Percentiles rank a stretch among this genome's conserved stretches.
phyloP scores from a whole-genome alignment of 2,329 filamentous ascomycete species.

The Zasmidium citrigriseum region DNA sequence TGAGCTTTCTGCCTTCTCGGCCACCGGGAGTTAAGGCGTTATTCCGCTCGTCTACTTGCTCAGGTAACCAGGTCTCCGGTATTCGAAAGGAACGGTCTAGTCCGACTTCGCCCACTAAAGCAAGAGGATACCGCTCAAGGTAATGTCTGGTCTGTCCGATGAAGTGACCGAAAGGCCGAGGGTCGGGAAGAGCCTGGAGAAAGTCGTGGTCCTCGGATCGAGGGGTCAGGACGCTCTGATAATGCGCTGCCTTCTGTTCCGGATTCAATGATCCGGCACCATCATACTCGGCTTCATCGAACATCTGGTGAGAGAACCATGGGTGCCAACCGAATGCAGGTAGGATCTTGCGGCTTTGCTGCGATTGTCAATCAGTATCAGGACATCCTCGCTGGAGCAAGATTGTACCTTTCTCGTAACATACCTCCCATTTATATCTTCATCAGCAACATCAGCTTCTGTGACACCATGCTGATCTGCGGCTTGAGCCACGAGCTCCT shows the following conservation, averaged over 20 bases:
- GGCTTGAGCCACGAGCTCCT: constrained; percentile 67
- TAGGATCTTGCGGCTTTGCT: constrained; percentile 51
- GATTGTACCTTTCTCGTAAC: constrained; percentile 22
- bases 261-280: constrained; percentile 38
- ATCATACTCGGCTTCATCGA: constrained; percentile 55
- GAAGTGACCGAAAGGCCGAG: constrained; percentile 61
- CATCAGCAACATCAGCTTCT: constrained; percentile 15
- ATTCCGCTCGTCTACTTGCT: constrained; percentile 44
- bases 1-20: constrained; percentile 68
- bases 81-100: constrained; percentile 77
- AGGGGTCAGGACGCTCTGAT: constrained; percentile 64
- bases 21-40: constrained; percentile 65
- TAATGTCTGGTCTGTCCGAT: constrained; percentile 57
- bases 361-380: not conserved
- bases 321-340: constrained; percentile 87
- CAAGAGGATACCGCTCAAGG: constrained; percentile 60
- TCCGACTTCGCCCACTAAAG: constrained; percentile 76
- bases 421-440: constrained; percentile 35
- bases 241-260: constrained; percentile 58
- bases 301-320: constrained; percentile 81
- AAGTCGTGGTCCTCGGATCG: constrained; percentile 54
- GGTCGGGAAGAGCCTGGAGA: constrained; percentile 58
- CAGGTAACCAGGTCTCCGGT: constrained; percentile 59
- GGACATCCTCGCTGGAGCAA: not conserved
- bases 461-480: constrained; percentile 58